Conservation (phyloP, 2,329 filamentous ascomycete genomes). For the Exophiala dermatitidis region DNA sequence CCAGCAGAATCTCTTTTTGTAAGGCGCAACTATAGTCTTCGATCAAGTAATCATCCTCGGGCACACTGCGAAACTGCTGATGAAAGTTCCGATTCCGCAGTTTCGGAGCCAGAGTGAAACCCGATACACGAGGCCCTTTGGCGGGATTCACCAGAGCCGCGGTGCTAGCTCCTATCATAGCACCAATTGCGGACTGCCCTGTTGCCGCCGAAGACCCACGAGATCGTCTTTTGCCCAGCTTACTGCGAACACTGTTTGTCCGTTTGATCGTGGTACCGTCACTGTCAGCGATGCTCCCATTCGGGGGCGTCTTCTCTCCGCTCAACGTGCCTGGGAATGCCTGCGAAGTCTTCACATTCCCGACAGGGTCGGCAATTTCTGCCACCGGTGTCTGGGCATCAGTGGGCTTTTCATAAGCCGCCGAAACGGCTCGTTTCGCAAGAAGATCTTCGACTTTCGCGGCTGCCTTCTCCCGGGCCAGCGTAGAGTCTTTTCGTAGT, state of each 20-base stretch:
- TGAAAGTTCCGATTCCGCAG: slow-evolving; percentile 96
- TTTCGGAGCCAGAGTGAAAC: slow-evolving; percentile 92
- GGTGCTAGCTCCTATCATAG: slow-evolving; percentile 63
- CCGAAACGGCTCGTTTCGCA: slow-evolving; percentile 54
- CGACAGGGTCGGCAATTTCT: slow-evolving; percentile 34
- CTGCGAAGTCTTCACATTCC: slow-evolving; percentile 25
- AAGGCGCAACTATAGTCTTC: slow-evolving; percentile 97
- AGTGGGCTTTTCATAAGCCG: slow-evolving; percentile 48
- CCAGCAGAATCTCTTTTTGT: slow-evolving; percentile 89
- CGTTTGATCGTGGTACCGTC: slow-evolving; percentile 52
- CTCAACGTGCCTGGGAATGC: slow-evolving; percentile 34
- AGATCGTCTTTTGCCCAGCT: slow-evolving; percentile 59
- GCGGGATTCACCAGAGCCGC: slow-evolving; percentile 60
- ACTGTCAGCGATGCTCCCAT: slow-evolving; percentile 58
- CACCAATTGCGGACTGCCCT: slow-evolving; percentile 57
- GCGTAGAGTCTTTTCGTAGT: slow-evolving; percentile 34
- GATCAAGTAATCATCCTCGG: slow-evolving; percentile 95
- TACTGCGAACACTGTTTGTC: slow-evolving; percentile 61
- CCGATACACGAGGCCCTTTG: slow-evolving; percentile 68
- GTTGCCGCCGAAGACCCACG: slow-evolving; percentile 74
- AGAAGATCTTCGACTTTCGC: slow-evolving; percentile 54
- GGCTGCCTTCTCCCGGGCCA: slow-evolving; percentile 45
- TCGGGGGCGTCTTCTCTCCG: slow-evolving; percentile 57
- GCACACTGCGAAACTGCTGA: slow-evolving; percentile 86
- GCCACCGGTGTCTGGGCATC: slow-evolving; percentile 36